These are phyloP conservation scores for Carex kokanica DNA, from an alignment of 176 grass and related monocot species.

Conservation along the genomic window DNA sequence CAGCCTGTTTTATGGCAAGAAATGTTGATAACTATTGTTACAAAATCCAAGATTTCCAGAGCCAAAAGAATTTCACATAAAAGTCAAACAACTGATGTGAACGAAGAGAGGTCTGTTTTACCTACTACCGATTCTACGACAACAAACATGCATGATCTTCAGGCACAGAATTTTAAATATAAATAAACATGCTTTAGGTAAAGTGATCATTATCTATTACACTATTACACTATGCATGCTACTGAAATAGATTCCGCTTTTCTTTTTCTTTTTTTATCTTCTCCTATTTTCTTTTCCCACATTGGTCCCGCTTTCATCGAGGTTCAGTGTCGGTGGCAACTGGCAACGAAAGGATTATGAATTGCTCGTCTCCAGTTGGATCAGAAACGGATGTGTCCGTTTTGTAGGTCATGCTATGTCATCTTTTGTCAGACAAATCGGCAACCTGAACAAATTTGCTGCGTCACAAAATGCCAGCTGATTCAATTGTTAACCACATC, in stretches of 20 bases:
- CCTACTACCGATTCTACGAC: neutral
- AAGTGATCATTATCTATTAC: slow-evolving; percentile 17
- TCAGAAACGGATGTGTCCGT: slow-evolving; percentile 6
- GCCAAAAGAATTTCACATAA: neutral
- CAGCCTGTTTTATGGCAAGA: neutral
- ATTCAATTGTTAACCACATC: neutral
- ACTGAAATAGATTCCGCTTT: slow-evolving; percentile 21
- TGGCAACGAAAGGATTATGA: neutral
- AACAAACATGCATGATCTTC: neutral
- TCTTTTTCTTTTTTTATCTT: neutral
- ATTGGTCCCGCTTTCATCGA: neutral
- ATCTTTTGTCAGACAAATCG: neutral
- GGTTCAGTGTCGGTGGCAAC: slow-evolving; percentile 13
- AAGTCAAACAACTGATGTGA: slow-evolving; percentile 24
- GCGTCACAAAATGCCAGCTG: neutral
- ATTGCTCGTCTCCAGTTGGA: neutral
- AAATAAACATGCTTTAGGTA: slow-evolving; percentile 9
- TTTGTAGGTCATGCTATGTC: neutral
- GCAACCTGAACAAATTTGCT: neutral
- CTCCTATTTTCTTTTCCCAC: neutral
- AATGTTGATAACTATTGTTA: too few relatives aligned
- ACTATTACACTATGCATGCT: neutral
- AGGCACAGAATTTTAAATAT: neutral
- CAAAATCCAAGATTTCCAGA: too few relatives aligned
- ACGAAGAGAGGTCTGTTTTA: neutral